These are phyloP conservation scores for Geosiphon pyriformis DNA, from an alignment of 192 early-diverging fungal species.

Conservation along the genomic window DNA sequence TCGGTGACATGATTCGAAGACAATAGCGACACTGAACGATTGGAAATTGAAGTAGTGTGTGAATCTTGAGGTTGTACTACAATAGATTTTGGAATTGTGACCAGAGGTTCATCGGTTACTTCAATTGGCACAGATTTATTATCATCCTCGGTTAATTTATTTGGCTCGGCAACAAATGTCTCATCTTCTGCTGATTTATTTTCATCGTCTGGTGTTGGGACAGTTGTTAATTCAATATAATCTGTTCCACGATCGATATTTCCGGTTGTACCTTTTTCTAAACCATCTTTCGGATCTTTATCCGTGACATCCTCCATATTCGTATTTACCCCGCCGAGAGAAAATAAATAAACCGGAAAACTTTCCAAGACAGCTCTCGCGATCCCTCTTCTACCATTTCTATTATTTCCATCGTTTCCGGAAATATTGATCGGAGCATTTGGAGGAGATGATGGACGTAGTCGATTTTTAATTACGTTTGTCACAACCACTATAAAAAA, in stretches of 20 bases:
- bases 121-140: neutral
- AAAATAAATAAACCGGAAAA: conserved; percentile 22
- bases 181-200: neutral
- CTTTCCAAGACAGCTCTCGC: conserved; percentile 16
- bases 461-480: conserved; percentile 12
- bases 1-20: neutral
- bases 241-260: neutral
- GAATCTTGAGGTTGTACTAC: neutral
- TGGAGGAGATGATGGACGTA: neutral
- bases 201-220: neutral
- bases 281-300: conserved; percentile 1
- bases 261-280: neutral
- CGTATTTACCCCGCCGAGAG: neutral
- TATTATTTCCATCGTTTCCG: neutral
- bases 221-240: neutral
- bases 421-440: neutral
- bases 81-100: neutral
- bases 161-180: neutral
- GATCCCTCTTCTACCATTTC: neutral
- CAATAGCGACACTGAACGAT: neutral
- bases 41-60: neutral
- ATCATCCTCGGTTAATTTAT: neutral
- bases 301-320: neutral
- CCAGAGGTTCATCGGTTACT: neutral
- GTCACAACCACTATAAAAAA: conserved; percentile 13